These are phyloP conservation scores for Leccinum disarticulatum DNA, from an alignment of 768 basidiomycete genomes.

Conservation along the genomic window DNA sequence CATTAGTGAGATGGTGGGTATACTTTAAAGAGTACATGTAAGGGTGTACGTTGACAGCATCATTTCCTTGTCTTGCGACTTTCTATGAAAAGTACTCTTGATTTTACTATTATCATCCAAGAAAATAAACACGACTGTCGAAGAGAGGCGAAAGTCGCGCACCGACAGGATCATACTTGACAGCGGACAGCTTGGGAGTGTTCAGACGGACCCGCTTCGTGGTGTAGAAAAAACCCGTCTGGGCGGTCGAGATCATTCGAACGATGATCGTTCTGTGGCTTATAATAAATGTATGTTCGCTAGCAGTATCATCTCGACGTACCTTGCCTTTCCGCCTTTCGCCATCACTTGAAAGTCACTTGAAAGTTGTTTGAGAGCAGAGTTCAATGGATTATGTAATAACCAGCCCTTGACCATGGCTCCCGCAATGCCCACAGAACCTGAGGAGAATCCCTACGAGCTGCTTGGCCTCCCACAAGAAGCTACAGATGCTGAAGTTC, in stretches of 20 bases:
- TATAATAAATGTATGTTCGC: background rate
- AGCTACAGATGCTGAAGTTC: constrained; percentile 74
- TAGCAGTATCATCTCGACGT: background rate
- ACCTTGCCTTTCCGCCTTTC: constrained; percentile 63
- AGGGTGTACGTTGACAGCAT: background rate
- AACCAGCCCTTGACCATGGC: constrained; percentile 17
- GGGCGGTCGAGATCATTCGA: constrained; percentile 86
- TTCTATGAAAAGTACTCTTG: constrained; percentile 76
- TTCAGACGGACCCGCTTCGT: constrained; percentile 65
- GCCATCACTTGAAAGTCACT: constrained; percentile 58
- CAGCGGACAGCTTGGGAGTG: constrained; percentile 80
- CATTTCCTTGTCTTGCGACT: constrained; percentile 71
- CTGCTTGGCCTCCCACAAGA: constrained; percentile 60
- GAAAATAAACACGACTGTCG: background rate
- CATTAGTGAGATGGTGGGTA: background rate
- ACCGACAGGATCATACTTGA: constrained; percentile 91
- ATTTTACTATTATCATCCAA: constrained; percentile 48
- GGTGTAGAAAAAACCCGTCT: constrained; percentile 91
- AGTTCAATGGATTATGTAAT: constrained; percentile 12
- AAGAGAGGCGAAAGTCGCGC: constrained; percentile 25
- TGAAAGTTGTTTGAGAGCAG: background rate
- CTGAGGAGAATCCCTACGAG: constrained; percentile 73
- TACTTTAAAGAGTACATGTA: background rate
- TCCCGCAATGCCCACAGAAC: constrained; percentile 38
- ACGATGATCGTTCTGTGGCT: constrained; percentile 72